Base-by-base conservation (phyloP, 2,329 filamentous ascomycete genomes). In the Penicillium sp. region DNA sequence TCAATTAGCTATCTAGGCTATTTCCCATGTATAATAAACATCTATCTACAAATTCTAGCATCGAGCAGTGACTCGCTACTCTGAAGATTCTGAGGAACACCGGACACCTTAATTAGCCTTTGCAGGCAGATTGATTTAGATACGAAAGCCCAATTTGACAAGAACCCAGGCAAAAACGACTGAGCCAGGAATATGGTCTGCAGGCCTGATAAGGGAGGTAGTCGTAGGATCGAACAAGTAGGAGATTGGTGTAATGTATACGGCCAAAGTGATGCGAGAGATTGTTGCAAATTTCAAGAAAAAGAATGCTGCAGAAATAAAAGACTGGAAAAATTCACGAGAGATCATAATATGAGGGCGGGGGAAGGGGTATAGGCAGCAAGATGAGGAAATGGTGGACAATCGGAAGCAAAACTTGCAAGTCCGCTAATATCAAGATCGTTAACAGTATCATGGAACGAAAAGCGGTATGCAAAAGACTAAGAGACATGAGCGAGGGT, bases 81-180 rank as follows among this genome's bases (percentile, higher is more conserved):
- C 22, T 56, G 35, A 40, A 42, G 30, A 54, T 12, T 40, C 9
- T 15, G 22, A 54, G 15, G 9, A 61, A 58, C 53, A 55, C 59
- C 42, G 30, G 56, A 62, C 50, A 60, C 51, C 19, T 44, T 60
- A 30, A 63, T 69, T 67, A 60, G 58, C 65, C 67, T 65, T 68
- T 49, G 64, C 66, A 68, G 64, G 64, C 59, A 56, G 45, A 45
- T 66, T 59, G 42, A 38, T 65, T 57, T 65, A 62, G 35, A 49
- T 56, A 64, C 30, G 40, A 22, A 9, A 37, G 17, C 24, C 47
- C 26, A 33, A 33, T 50, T 30, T 33, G 28, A 50, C 12, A 33
- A 50, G 22, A 50, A 9, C 28, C 17, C 19, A 33, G 9, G 9
- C 6, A 35, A 7, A 22, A 51, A 6, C 15, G 2, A 5, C 9